Conservation (phyloP, 1,284 basidiomycete genomes). For the Apiotrichum veenhuisii region DNA sequence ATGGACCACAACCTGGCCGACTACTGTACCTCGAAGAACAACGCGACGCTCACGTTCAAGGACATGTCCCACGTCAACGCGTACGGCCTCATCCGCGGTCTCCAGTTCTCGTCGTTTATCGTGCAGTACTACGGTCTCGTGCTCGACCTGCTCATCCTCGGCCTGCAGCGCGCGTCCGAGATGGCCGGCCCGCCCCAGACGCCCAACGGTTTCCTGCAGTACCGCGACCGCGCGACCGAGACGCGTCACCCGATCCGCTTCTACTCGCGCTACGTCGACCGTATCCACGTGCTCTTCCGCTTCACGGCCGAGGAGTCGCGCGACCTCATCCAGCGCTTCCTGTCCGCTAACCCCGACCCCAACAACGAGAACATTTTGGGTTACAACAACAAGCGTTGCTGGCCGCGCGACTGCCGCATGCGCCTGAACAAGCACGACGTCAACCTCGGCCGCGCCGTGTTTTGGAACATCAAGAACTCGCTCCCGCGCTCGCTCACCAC, state of each 20-base stretch:
- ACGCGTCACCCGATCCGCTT: conserved; percentile 89
- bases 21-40: conserved; percentile 97
- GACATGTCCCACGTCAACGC: conserved; percentile 56
- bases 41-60: conserved; percentile 88
- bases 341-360: conserved; percentile 94
- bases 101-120: conserved; percentile 94
- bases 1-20: conserved; percentile 96
- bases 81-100: conserved; percentile 79
- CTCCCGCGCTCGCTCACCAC: conserved; percentile 93
- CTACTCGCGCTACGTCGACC: conserved; percentile 91
- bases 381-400: conserved; percentile 98
- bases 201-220: conserved; percentile 96
- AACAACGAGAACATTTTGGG: conserved; percentile 99
- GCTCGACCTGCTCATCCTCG: conserved; percentile 85
- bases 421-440: conserved; percentile 99
- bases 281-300: conserved; percentile 90
- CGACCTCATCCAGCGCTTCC: conserved; percentile 95
- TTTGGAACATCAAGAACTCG: conserved; percentile 99
- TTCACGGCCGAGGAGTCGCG: conserved; percentile 98
- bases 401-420: conserved; percentile 99
- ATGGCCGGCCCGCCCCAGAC: conserved; percentile 93
- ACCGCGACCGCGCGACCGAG: conserved; percentile 86
- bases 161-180: conserved; percentile 88
- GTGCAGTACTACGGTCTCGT: conserved; percentile 95
- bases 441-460: conserved; percentile 94